Evolutionary conservation across 148 eudicot species (phyloP), one percentile per base, ranked within the genome.

Genomic region (Fagopyrum tataricum): DNA sequence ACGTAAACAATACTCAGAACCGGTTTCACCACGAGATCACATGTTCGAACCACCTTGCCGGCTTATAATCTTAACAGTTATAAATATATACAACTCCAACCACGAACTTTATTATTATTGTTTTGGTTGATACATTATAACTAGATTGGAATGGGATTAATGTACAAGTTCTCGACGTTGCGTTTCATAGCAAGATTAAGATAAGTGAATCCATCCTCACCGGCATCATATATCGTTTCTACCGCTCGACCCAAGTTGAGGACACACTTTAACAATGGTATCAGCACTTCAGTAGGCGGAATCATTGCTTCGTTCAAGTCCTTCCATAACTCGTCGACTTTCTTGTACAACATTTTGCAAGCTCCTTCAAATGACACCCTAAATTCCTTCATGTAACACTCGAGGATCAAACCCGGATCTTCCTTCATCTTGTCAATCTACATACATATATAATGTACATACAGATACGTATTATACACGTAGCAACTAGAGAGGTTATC

Each of bases 311-410:
- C 56, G 26, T 79, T 79, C 6, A 79, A n/a, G 43, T 61, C 81
- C 58, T 75, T 79, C 81, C 78, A 71, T 11, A 75, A 41, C 51
- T 72, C 59, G 14, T 62, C 67, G 3, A 51, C 68, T 64, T 62
- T 21, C 21, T 61, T 13, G 44, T 51, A 40, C 6, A 79, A 21
- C 24, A 20, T 64, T 43, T 49, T 48, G 51, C 23, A 31, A 9
- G 75, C 73, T 42, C 64, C 31, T 8, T 79, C 53, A 7, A 47
- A 55, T 1, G 66, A 49, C 0, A 79, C 72, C 2, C 46, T 46
- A 23, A 70, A 21, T 26, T 74, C 42, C 31, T 26, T 74, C 81
- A 74, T 79, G 62, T 74, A 79, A 42, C 81, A 79, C 39, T 75
- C 75, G 0, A 75, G 23, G 8, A 72, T 44, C 31, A 77, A 71